Base-by-base conservation (phyloP, 1,139 yeast genomes). In the Meyerozyma smithsonii region DNA sequence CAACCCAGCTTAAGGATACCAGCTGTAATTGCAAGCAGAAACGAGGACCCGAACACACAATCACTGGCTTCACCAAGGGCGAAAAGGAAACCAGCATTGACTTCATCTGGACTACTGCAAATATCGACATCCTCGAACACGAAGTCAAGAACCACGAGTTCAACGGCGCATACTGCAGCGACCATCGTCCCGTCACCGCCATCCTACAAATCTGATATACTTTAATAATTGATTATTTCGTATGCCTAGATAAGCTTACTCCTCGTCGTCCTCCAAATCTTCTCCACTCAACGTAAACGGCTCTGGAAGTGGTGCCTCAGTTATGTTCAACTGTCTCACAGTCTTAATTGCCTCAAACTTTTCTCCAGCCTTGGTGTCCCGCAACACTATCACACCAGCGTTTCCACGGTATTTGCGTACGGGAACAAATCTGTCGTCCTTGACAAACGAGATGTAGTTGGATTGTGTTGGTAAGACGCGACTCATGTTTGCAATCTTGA, bases 381-480 rank as follows among this genome's bases (percentile, higher is more conserved):
- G 69, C 47, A 92, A 74, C 10, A 94, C 81, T 39, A 90, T 77
- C 36, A 92, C 86, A 39, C 97, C 97, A 39, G 84, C 80, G 40
- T 78, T 74, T 20, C 92, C 90, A 56, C 79, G 81, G 59, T 81
- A 81, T 54, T 80, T 83, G 57, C 95, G 81, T 14, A 89, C 84
- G 5, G 98, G 97, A 26, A 73, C 74, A 61, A 84, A 92, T 54
- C 96, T 77, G 39, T 79, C 84, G 47, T 80, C 84, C 55, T 82
- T 82, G 36, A 75, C 67, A 59, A 92, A 89, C 3, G 95, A 74
- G 38, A 92, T 79, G 63, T 82, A 88, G 61, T 81, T 84, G 43
- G 90, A 71, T 66, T 94, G 98, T 35, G 82, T 77, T n/a, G 97
- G 97, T 45, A 94, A 71, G 2, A 92, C 96, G 54, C 99, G 79